A percentile compares a stretch with the other conserved stretches of the same genome.
These are phyloP conservation scores for Darksidea phi DNA, from an alignment of 495 filamentous ascomycete species.

Conservation along the genomic window DNA sequence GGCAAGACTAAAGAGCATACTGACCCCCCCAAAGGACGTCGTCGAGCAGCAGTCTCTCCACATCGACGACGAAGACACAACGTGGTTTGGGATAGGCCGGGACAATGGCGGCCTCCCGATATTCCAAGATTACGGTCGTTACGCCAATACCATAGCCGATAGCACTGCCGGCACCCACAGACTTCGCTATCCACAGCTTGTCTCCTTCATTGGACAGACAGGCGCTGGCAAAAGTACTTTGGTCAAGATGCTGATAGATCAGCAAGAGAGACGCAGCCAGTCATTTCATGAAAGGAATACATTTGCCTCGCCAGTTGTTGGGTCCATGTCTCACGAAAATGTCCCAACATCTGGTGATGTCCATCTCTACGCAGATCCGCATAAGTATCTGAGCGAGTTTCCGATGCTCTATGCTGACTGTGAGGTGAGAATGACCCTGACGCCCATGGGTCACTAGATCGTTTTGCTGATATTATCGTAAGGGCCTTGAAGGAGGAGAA, in stretches of 20 bases:
- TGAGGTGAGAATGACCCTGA: no score
- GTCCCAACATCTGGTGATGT: slow-evolving; percentile 63
- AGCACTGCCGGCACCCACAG: not conserved
- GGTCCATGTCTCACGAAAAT: slow-evolving; percentile 43
- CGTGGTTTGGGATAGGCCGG: slow-evolving; percentile 5
- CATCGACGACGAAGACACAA: slow-evolving; percentile 6
- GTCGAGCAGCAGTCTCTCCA: not conserved
- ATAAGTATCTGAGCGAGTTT: slow-evolving; percentile 44
- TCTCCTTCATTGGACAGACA: slow-evolving; percentile 48
- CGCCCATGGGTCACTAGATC: no score
- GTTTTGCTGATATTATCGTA: no score
- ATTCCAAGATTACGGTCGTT: slow-evolving; percentile 7
- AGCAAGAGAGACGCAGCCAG: not conserved
- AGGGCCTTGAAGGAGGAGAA: slow-evolving; percentile 54
- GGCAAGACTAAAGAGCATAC: slow-evolving; percentile 1
- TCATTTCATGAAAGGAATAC: slow-evolving; percentile 35
- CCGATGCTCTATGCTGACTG: slow-evolving; percentile 60
- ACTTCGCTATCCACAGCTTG: slow-evolving; percentile 38
- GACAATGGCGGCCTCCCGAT: not conserved
- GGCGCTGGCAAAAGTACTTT: slow-evolving; percentile 61
- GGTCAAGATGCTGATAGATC: slow-evolving; percentile 52
- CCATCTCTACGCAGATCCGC: slow-evolving; percentile 62
- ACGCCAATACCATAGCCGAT: slow-evolving; percentile 1
- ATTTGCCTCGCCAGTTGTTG: slow-evolving; percentile 44
- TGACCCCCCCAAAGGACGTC: not conserved